phyloP scores from a whole-genome alignment of 805 yeast genomes.

The Clavispora carvajalis region DNA sequence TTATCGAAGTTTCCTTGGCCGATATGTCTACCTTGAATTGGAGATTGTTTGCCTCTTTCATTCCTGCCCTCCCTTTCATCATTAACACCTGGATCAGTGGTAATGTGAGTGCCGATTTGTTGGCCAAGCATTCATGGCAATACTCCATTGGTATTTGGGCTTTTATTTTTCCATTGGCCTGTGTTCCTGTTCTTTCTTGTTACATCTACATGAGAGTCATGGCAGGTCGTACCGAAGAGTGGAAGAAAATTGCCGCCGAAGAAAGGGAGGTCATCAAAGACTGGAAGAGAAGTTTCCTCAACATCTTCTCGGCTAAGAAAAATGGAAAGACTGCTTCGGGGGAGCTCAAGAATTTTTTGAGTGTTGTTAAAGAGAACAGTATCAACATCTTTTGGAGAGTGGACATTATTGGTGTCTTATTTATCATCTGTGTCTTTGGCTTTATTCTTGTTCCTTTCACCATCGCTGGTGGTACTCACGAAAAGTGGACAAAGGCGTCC shows the following conservation, averaged over 20 bases:
- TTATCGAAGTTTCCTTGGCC: slow-evolving; percentile 53
- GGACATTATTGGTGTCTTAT: slow-evolving; percentile 58
- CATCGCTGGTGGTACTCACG: slow-evolving; percentile 58
- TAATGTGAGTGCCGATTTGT: slow-evolving; percentile 40
- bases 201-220: slow-evolving; percentile 50
- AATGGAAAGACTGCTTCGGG: neutral
- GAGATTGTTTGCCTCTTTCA: slow-evolving; percentile 60
- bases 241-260: slow-evolving; percentile 37
- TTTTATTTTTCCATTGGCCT: slow-evolving; percentile 60
- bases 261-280: slow-evolving; percentile 25
- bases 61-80: slow-evolving; percentile 68
- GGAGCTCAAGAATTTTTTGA: slow-evolving; percentile 9
- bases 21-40: slow-evolving; percentile 67
- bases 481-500: slow-evolving; percentile 52
- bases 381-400: slow-evolving; percentile 53
- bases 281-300: slow-evolving; percentile 1
- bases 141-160: slow-evolving; percentile 75
- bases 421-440: slow-evolving; percentile 54
- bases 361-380: neutral
- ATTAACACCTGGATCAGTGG: slow-evolving; percentile 79
- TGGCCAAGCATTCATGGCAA: slow-evolving; percentile 55
- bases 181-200: slow-evolving; percentile 54
- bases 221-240: slow-evolving; percentile 51
- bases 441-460: slow-evolving; percentile 70
- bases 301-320: slow-evolving; percentile 1